Conservation (phyloP, 1,139 yeast genomes). For the Debaryomyces psychrophilus region DNA sequence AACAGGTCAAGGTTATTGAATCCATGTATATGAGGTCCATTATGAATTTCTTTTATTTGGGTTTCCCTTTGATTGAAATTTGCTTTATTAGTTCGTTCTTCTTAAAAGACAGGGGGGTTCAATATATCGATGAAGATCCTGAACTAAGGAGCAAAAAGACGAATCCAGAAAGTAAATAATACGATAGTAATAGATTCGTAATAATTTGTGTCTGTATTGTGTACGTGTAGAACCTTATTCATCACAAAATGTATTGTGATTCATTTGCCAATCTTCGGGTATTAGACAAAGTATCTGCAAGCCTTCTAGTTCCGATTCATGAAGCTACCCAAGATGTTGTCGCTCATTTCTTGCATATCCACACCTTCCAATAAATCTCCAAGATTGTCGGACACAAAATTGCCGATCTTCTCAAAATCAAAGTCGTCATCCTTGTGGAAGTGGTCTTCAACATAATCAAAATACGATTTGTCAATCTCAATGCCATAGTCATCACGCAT, state of each 20-base stretch:
- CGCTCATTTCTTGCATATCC: constrained; percentile 17
- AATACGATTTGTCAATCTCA: constrained; percentile 18
- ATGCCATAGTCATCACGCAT: constrained; percentile 14
- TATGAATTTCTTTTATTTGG: constrained; percentile 42
- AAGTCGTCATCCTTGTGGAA: constrained; percentile 19
- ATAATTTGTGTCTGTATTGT: background rate
- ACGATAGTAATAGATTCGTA: background rate
- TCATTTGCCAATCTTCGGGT: background rate
- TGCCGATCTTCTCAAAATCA: constrained; percentile 20
- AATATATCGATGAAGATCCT: constrained; percentile 39
- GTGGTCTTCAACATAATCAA: constrained; percentile 24
- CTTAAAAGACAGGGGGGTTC: constrained; percentile 46
- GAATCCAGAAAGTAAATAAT: background rate
- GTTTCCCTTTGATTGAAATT: constrained; percentile 45
- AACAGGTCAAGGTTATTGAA: constrained; percentile 30
- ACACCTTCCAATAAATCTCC: constrained; percentile 15
- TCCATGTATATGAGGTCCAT: constrained; percentile 41
- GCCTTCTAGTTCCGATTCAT: background rate
- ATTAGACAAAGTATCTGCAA: too few species aligned
- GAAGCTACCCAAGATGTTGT: constrained; percentile 13
- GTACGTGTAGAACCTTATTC: background rate
- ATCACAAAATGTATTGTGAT: background rate
- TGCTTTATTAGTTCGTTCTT: constrained; percentile 41
- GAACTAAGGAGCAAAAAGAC: constrained; percentile 16
- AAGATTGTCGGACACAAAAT: constrained; percentile 22